Conservation (phyloP, 768 basidiomycete species). For the Lentinula lateritia region DNA sequence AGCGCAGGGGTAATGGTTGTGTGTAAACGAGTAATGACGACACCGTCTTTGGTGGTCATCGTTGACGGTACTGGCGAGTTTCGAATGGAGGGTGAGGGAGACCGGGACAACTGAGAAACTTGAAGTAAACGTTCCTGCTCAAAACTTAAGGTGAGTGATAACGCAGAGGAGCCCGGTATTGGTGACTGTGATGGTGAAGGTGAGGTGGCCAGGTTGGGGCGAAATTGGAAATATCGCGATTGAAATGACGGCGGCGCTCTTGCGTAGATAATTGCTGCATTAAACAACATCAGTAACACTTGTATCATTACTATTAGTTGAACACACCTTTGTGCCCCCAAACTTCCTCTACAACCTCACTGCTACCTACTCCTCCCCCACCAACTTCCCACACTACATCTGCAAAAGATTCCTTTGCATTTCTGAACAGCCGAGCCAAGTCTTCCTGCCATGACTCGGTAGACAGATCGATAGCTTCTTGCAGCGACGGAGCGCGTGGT, state of each 20-base stretch:
- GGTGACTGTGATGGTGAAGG: slow-evolving; percentile 43
- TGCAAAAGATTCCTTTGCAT: slow-evolving; percentile 89
- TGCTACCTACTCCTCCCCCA: slow-evolving; percentile 35
- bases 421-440: slow-evolving; percentile 67
- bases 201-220: slow-evolving; percentile 48
- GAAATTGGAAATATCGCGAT: slow-evolving; percentile 70
- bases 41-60: slow-evolving; percentile 26
- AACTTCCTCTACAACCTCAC: slow-evolving; percentile 43
- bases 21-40: slow-evolving; percentile 53
- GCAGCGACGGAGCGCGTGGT: slow-evolving; percentile 38
- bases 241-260: slow-evolving; percentile 92
- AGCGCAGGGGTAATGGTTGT: slow-evolving; percentile 71
- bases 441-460: slow-evolving; percentile 78
- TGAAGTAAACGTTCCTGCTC: slow-evolving; percentile 18
- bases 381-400: slow-evolving; percentile 86
- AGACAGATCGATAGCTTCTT: slow-evolving; percentile 63
- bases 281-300: background rate
- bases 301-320: background rate
- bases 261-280: slow-evolving; percentile 85
- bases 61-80: slow-evolving; percentile 43
- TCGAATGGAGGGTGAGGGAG: slow-evolving; percentile 33
- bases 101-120: slow-evolving; percentile 31
- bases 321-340: slow-evolving; percentile 91
- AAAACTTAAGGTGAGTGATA: slow-evolving; percentile 43
- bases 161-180: slow-evolving; percentile 51